Base-by-base conservation (phyloP, 2,329 filamentous ascomycete genomes). In the Paracoccidioides lutzii region DNA sequence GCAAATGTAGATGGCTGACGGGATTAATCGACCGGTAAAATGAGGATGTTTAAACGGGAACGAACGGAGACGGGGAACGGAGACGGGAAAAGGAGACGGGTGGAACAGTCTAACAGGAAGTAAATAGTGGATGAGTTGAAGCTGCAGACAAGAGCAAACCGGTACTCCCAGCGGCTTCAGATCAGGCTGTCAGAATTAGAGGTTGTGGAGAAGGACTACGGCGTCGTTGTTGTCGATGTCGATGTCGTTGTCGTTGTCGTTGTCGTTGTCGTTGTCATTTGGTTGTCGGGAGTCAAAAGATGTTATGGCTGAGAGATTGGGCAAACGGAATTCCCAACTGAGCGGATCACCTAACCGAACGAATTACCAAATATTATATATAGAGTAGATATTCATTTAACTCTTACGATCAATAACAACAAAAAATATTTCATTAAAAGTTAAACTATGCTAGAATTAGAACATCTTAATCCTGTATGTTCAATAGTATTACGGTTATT, bases 121-220 rank as follows among this genome's bases (percentile, higher is more conserved):
- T 30, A 52, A 52, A 38, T 40, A 52, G 35, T 41, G 54, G 42
- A 52, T 33, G 32, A 37, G 38, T 28, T 12, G 54, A 52, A 41
- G 46, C 46, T 14, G 30, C 15, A 42, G 28, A 35, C 30, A 14
- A 12, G 49, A 52, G 48, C 48, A 56, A 14, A 38, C 54, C 48
- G 45, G 48, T 40, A 49, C 54, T 49, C 48, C 38, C 41, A 22
- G 30, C n/a, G 45, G n/a, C 41, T 45, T 32, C 38, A 37, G 33
- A 8, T 44, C 49, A 41, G 10, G 12, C n/a, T 32, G 32, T 37
- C 32, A 32, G 14, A 28, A 37, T 33, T 45, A 8, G 43, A 54
- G 30, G 52, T 8, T 32, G 52, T 9, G 37, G 22, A 32, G 42
- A 32, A 7, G 32, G 28, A 22, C 3, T n/a, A 5, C 41, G 52